Conservation (phyloP, 2,329 filamentous ascomycete genomes). For the Epichloe hybrida region DNA sequence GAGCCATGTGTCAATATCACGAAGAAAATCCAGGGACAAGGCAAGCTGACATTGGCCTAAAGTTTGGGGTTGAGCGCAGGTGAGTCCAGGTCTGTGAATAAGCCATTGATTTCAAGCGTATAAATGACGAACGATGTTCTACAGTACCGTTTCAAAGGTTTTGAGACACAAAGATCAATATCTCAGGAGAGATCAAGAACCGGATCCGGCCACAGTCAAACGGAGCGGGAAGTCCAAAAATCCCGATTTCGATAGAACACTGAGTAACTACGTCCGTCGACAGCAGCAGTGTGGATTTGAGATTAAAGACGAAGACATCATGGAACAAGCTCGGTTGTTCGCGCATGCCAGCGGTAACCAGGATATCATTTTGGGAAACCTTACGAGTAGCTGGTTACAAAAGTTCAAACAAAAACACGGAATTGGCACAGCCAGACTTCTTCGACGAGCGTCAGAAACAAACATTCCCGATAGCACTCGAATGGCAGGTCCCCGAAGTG, state of each 20-base stretch:
- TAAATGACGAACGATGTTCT: background rate
- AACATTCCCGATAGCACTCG: conserved; percentile 58
- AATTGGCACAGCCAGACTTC: conserved; percentile 34
- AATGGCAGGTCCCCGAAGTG: conserved; percentile 21
- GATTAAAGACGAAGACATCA: conserved; percentile 67
- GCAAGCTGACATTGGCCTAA: conserved; percentile 89
- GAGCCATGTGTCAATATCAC: conserved; percentile 87
- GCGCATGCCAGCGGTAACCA: conserved; percentile 54
- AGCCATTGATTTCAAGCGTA: background rate
- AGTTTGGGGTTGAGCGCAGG: conserved; percentile 97
- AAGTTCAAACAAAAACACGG: conserved; percentile 89
- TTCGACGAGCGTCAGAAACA: conserved; percentile 47
- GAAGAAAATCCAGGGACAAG: conserved; percentile 82
- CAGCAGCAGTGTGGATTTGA: conserved; percentile 62
- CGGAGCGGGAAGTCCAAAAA: conserved; percentile 63
- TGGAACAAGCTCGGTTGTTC: conserved; percentile 73
- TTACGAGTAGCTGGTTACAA: conserved; percentile 72
- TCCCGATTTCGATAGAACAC: conserved; percentile 81
- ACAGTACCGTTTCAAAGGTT: conserved; percentile 96
- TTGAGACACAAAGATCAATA: conserved; percentile 91
- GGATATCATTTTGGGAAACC: conserved; percentile 56
- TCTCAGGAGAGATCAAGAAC: conserved; percentile 66
- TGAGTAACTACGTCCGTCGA: conserved; percentile 78
- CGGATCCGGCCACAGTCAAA: conserved; percentile 47
- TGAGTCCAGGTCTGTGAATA: conserved; percentile 28